Percentiles rank a stretch among this genome's conserved stretches.
Evolutionary conservation across 768 basidiomycete genomes (phyloP).

Genomic region (Mycena galericulata): DNA sequence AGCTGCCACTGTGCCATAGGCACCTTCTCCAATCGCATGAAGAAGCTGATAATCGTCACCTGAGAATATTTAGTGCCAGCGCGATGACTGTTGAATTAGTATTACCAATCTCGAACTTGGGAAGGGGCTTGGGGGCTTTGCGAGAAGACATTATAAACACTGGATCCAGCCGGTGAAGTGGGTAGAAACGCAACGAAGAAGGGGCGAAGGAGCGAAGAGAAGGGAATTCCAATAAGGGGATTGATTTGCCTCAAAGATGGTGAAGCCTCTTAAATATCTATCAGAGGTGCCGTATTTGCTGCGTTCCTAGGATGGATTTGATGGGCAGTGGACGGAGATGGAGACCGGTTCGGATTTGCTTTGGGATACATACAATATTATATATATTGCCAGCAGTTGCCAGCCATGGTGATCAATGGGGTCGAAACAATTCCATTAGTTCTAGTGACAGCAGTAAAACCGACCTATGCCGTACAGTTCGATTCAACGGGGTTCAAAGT

Average conservation of each 20-base stretch:
- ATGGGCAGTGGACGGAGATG: constrained; percentile 18
- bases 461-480: not conserved
- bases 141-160: constrained; percentile 62
- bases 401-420: constrained; percentile 12
- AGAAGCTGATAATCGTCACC: constrained; percentile 82
- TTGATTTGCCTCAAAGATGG: constrained; percentile 30
- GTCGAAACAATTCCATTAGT: constrained; percentile 7
- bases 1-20: constrained; percentile 91
- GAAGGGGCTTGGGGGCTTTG: constrained; percentile 73
- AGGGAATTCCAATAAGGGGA: constrained; percentile 46
- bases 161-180: constrained; percentile 62
- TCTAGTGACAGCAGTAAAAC: not conserved
- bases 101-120: constrained; percentile 80
- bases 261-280: constrained; percentile 13
- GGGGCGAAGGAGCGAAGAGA: constrained; percentile 38
- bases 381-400: constrained; percentile 12
- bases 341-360: constrained; percentile 23
- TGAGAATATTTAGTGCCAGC: constrained; percentile 39
- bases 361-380: not conserved
- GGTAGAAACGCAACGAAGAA: constrained; percentile 39
- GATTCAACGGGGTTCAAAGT: not conserved
- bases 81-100: constrained; percentile 30
- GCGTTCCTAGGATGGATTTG: constrained; percentile 9
- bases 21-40: constrained; percentile 85
- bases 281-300: not conserved